phyloP scores from a whole-genome alignment of 495 filamentous ascomycete genomes.

The Viridothelium virens region DNA sequence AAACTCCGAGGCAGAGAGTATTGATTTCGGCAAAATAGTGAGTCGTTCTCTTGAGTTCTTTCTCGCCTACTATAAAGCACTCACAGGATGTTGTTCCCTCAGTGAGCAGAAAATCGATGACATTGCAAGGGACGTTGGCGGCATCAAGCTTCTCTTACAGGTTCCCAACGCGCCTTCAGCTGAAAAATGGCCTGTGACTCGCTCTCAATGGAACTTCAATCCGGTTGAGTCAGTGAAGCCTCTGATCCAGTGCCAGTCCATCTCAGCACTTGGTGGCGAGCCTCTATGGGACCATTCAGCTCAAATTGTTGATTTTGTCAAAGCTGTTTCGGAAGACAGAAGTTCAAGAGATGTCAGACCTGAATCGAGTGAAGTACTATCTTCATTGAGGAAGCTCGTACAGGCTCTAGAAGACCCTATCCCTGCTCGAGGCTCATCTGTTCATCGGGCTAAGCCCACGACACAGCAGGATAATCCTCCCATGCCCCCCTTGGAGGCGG shows the following conservation, averaged over 20 bases:
- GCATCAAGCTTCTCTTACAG: constrained; percentile 24
- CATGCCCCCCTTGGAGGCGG: constrained; percentile 29
- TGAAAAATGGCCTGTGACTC: constrained; percentile 21
- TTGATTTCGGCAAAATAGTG: constrained; percentile 30
- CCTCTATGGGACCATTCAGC: constrained; percentile 29
- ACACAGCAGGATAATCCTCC: constrained; percentile 11
- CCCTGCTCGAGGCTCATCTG: constrained; percentile 1
- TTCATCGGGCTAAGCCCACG: background rate
- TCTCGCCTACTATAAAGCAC: constrained; percentile 10
- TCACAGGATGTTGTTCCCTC: background rate
- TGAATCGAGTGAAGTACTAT: constrained; percentile 50
- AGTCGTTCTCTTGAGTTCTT: constrained; percentile 16
- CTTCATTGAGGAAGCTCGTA: constrained; percentile 16
- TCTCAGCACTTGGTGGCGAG: constrained; percentile 14
- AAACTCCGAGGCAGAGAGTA: constrained; percentile 25
- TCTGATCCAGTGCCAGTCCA: background rate
- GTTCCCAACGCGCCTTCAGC: constrained; percentile 24
- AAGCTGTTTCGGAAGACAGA: constrained; percentile 11
- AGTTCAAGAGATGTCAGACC: constrained; percentile 9
- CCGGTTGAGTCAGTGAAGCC: background rate
- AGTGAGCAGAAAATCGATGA: constrained; percentile 32
- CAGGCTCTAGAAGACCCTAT: background rate
- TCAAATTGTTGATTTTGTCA: constrained; percentile 27
- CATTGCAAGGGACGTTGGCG: constrained; percentile 25
- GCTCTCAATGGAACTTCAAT: background rate